Evolutionary conservation across 2,329 filamentous ascomycete species (phyloP).

Genomic region (Fusarium sp.): DNA sequence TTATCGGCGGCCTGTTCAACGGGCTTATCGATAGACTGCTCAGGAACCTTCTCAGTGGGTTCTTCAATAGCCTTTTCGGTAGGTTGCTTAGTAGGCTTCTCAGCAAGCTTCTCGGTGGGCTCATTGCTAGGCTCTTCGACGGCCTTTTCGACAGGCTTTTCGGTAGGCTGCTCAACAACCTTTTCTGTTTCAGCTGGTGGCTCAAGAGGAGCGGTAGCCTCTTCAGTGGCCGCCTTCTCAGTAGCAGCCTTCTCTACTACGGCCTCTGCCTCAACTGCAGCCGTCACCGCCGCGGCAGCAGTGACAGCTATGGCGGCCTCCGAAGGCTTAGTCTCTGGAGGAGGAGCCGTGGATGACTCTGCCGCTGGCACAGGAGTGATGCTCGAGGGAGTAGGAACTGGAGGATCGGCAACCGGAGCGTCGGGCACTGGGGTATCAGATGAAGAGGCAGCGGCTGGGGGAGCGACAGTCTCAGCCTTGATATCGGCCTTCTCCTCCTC

Average conservation of each 20-base stretch:
- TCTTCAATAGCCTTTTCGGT: neutral
- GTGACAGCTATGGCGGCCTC: conserved; percentile 11
- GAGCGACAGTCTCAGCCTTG: conserved; percentile 5
- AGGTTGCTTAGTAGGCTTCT: conserved; percentile 5
- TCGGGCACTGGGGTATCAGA: conserved; percentile 16
- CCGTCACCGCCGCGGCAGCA: conserved; percentile 19
- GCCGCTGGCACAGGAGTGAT: conserved; percentile 5
- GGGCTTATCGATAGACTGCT: neutral
- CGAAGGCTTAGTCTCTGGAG: neutral
- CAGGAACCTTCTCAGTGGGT: neutral
- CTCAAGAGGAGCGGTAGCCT: neutral
- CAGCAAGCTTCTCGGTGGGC: neutral
- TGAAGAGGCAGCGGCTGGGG: conserved; percentile 7
- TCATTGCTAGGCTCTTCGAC: neutral
- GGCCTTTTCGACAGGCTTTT: neutral
- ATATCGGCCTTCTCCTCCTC: conserved; percentile 33
- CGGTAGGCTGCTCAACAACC: conserved; percentile 11
- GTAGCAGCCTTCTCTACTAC: conserved; percentile 14
- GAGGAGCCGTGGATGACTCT: conserved; percentile 3
- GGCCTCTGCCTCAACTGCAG: conserved; percentile 19
- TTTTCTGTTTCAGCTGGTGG: neutral
- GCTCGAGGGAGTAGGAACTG: conserved; percentile 5
- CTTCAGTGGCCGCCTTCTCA: neutral
- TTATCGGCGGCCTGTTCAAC: neutral
- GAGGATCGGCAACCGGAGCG: conserved; percentile 17